Evolutionary conservation across 768 basidiomycete species (phyloP).

Genomic region (Agaricus sinodeliciosus): DNA sequence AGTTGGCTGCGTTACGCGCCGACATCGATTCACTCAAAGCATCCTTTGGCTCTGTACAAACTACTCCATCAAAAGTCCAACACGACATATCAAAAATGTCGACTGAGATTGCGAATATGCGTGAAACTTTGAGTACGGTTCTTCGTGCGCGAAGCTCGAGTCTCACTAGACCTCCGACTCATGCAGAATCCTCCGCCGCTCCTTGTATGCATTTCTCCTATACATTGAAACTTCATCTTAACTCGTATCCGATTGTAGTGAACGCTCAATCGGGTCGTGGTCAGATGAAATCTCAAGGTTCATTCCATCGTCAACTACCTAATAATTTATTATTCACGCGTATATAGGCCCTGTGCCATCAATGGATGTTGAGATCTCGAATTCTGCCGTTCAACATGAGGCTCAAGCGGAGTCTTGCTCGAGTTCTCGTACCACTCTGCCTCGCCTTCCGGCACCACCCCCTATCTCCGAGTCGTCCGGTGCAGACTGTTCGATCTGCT

Average conservation of each 20-base stretch:
- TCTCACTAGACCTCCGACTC: neutral
- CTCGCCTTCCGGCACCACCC: neutral
- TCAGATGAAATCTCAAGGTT: neutral
- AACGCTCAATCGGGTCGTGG: neutral
- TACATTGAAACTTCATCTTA: too few relatives aligned
- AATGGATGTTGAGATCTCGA: neutral
- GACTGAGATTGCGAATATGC: neutral
- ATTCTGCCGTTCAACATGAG: neutral
- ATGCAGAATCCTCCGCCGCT: neutral
- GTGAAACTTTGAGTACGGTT: neutral
- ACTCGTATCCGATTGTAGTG: neutral
- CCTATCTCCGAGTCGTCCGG: too few relatives aligned
- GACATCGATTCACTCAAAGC: neutral
- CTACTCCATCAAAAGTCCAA: neutral
- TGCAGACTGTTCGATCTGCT: neutral
- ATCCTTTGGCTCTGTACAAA: neutral
- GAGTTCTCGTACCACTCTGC: neutral
- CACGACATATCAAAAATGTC: neutral
- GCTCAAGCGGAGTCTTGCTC: neutral
- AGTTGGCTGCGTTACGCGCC: neutral
- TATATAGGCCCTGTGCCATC: neutral
- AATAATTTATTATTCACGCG: neutral
- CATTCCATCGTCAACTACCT: neutral
- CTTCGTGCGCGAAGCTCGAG: neutral
- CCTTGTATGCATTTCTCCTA: too few relatives aligned